These are phyloP conservation scores for Mrakia hoshinonis DNA, from an alignment of 768 basidiomycete species.

Conservation along the genomic window DNA sequence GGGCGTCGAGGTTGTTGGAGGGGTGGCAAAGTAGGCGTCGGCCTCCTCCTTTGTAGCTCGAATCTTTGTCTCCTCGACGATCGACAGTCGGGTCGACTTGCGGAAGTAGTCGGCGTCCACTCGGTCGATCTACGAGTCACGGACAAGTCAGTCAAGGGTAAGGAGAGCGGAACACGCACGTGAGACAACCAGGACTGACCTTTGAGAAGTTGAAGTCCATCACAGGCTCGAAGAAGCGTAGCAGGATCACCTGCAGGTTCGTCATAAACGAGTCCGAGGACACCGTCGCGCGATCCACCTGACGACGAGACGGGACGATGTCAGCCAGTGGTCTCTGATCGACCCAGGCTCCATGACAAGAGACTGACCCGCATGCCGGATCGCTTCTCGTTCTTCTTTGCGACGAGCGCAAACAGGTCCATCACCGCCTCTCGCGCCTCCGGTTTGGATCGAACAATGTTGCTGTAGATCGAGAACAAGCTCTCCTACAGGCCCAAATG, in stretches of 20 bases:
- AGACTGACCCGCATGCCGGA: slow-evolving; percentile 73
- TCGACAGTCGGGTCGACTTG: slow-evolving; percentile 59
- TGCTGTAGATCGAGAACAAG: slow-evolving; percentile 79
- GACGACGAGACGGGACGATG: background rate
- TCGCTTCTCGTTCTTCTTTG: slow-evolving; percentile 70
- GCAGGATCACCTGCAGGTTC: slow-evolving; percentile 71
- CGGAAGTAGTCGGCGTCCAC: slow-evolving; percentile 78
- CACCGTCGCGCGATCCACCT: slow-evolving; percentile 79
- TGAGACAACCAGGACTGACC: slow-evolving; percentile 43
- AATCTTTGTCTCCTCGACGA: slow-evolving; percentile 85
- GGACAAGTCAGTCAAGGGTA: slow-evolving; percentile 20
- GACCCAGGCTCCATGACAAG: background rate
- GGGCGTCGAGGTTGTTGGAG: slow-evolving; percentile 41
- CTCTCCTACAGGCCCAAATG: slow-evolving; percentile 46
- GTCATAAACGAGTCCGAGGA: slow-evolving; percentile 87
- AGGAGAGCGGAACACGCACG: background rate
- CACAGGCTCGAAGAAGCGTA: slow-evolving; percentile 84
- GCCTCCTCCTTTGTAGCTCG: slow-evolving; percentile 86
- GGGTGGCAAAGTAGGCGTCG: slow-evolving; percentile 51
- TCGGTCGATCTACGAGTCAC: slow-evolving; percentile 61
- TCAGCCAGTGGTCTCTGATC: background rate
- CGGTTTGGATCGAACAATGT: slow-evolving; percentile 72
- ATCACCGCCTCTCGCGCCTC: slow-evolving; percentile 72
- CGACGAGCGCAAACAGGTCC: slow-evolving; percentile 65
- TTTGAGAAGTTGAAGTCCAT: slow-evolving; percentile 86